Percentiles rank a stretch among this genome's conserved stretches.
Conservation (phyloP, 2,329 filamentous ascomycete genomes). For the Penicillium polonicum region DNA sequence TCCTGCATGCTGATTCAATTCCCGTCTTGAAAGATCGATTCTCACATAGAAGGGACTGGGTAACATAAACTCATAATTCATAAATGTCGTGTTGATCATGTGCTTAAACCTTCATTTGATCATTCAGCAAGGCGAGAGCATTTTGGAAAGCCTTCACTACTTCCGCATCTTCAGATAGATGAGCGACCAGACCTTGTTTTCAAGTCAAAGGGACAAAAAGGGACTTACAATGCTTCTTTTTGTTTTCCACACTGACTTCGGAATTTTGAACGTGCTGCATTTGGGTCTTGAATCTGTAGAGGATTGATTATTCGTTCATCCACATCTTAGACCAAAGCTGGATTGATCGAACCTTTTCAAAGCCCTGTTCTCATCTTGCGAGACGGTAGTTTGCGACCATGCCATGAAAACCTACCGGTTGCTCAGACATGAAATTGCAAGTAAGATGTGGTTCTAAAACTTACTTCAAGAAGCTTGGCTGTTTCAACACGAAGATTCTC, state of each 20-base stretch:
- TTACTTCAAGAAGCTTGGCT: slow-evolving; percentile 63
- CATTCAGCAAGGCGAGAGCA: slow-evolving; percentile 46
- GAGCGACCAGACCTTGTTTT: slow-evolving; percentile 15
- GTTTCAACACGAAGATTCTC: slow-evolving; percentile 66
- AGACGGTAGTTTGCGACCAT: slow-evolving; percentile 72
- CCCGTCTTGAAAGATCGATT: not conserved
- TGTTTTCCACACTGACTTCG: slow-evolving; percentile 69
- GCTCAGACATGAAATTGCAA: not conserved
- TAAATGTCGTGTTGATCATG: not conserved
- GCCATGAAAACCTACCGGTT: slow-evolving; percentile 67
- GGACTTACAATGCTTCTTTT: slow-evolving; percentile 74
- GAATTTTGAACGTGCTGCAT: slow-evolving; percentile 72
- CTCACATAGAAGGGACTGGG: not conserved
- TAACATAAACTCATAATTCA: slow-evolving; percentile 7
- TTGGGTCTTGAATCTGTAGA: slow-evolving; percentile 71
- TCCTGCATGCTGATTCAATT: not conserved
- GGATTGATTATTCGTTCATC: slow-evolving; percentile 3
- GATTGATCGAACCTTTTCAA: slow-evolving; percentile 62
- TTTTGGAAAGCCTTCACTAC: slow-evolving; percentile 51
- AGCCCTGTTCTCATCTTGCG: slow-evolving; percentile 73
- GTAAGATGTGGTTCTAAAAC: not conserved
- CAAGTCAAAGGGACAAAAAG: not conserved
- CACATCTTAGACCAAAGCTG: not conserved
- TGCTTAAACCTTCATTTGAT: slow-evolving; percentile 24
- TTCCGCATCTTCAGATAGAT: slow-evolving; percentile 36